Evolutionary conservation across 306 rosid species (phyloP).

Genomic region (Psophocarpus tetragonolobus): DNA sequence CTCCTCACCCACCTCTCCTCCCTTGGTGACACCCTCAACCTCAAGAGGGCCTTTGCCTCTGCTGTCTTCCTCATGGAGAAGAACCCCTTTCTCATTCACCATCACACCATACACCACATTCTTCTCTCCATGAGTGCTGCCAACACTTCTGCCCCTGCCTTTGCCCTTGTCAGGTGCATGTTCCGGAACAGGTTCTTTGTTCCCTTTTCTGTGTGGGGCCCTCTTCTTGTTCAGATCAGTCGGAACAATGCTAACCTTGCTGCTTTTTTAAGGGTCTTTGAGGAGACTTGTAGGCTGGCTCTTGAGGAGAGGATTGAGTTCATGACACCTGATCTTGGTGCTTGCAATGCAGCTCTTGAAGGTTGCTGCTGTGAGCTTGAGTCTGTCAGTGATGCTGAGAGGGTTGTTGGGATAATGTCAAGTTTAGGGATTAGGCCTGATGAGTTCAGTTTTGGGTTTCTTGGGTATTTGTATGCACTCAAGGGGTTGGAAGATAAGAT

Average conservation of each 20-base stretch:
- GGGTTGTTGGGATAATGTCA: conserved; percentile 68
- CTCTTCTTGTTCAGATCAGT: conserved; percentile 63
- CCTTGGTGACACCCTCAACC: conserved; percentile 60
- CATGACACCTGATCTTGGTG: conserved; percentile 74
- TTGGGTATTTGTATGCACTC: conserved; percentile 82
- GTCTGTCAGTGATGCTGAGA: conserved; percentile 70
- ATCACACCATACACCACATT: conserved; percentile 50
- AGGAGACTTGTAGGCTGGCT: conserved; percentile 77
- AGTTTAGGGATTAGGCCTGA: conserved; percentile 65
- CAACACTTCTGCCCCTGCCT: conserved; percentile 78
- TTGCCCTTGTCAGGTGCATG: conserved; percentile 68
- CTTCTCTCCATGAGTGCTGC: conserved; percentile 65
- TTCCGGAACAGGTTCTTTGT: conserved; percentile 69
- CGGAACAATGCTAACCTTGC: conserved; percentile 52
- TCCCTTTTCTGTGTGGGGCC: conserved; percentile 75
- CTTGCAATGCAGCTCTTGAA: conserved; percentile 86
- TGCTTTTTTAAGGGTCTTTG: conserved; percentile 63
- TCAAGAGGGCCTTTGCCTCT: conserved; percentile 85
- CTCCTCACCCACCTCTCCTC: conserved; percentile 71
- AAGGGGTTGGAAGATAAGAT: conserved; percentile 73
- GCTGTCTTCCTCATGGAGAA: conserved; percentile 59
- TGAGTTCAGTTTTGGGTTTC: conserved; percentile 73
- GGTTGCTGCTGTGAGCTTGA: conserved; percentile 77
- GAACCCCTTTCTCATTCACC: conserved; percentile 54
- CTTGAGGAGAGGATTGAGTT: conserved; percentile 65